These are phyloP conservation scores for Elasticomyces elasticus DNA, from an alignment of 495 filamentous ascomycete species.

Conservation along the genomic window DNA sequence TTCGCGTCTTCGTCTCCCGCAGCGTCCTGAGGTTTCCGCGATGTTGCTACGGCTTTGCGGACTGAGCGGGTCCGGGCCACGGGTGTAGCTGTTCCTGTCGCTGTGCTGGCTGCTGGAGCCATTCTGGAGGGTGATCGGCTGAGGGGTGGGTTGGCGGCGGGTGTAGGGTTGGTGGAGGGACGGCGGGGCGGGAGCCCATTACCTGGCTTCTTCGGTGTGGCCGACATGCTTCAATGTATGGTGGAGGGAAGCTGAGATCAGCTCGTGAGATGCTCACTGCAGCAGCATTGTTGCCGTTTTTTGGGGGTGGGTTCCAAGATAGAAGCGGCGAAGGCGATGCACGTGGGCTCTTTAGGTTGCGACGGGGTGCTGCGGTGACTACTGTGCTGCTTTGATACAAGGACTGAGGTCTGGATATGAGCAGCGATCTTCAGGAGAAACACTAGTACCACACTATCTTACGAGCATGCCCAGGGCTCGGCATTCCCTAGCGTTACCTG, in stretches of 20 bases:
- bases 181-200: background rate
- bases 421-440: background rate
- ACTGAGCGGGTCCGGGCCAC: constrained; percentile 16
- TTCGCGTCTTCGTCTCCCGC: constrained; percentile 50
- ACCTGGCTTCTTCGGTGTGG: constrained; percentile 3
- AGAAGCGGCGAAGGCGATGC: no score
- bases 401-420: no score
- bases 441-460: background rate
- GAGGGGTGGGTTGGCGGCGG: background rate
- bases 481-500: background rate
- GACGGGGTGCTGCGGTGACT: no score
- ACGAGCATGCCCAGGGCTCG: no score
- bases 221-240: constrained; percentile 1
- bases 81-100: background rate
- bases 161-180: constrained; percentile 4
- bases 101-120: background rate
- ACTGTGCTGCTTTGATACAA: no score
- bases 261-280: background rate
- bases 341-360: no score
- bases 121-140: constrained; percentile 14
- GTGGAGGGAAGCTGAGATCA: no score
- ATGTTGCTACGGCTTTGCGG: constrained; percentile 21
- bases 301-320: no score
- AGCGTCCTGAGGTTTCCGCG: constrained; percentile 17
- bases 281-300: no score